phyloP scores from a whole-genome alignment of 1,284 basidiomycete genomes.

The Leccinum pachyderme region DNA sequence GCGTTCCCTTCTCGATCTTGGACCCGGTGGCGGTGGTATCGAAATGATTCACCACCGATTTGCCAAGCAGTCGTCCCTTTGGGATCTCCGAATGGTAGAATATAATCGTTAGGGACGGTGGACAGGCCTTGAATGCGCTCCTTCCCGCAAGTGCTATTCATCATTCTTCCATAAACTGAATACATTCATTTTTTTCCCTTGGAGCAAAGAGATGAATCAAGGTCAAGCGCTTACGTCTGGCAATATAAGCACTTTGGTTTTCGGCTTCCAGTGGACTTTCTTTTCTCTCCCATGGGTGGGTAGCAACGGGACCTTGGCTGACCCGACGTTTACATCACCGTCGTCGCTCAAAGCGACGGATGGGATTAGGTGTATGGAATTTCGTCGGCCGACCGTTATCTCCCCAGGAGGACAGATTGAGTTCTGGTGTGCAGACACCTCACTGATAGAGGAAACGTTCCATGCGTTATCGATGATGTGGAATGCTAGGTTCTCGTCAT shows the following conservation, averaged over 20 bases:
- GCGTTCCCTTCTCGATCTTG: neutral
- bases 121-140: constrained; percentile 5
- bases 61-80: neutral
- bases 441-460: neutral
- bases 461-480: neutral
- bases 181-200: neutral
- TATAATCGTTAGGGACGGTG: constrained; percentile 1
- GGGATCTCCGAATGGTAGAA: constrained; percentile 15
- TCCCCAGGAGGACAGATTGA: neutral
- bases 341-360: neutral
- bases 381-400: neutral
- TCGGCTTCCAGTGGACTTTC: neutral
- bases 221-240: constrained; percentile 19
- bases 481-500: neutral
- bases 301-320: constrained; percentile 7
- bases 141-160: constrained; percentile 11
- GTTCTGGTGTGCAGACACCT: constrained; percentile 3
- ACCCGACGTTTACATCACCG: constrained; percentile 14
- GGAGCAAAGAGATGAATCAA: neutral
- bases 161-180: constrained; percentile 11
- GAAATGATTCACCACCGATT: neutral
- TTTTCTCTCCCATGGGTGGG: constrained; percentile 3
- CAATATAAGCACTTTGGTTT: constrained; percentile 20
- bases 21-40: constrained; percentile 1
- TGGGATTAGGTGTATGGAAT: neutral